Conservation (phyloP, 2,329 filamentous ascomycete species). For the Colletotrichum cuscutae region DNA sequence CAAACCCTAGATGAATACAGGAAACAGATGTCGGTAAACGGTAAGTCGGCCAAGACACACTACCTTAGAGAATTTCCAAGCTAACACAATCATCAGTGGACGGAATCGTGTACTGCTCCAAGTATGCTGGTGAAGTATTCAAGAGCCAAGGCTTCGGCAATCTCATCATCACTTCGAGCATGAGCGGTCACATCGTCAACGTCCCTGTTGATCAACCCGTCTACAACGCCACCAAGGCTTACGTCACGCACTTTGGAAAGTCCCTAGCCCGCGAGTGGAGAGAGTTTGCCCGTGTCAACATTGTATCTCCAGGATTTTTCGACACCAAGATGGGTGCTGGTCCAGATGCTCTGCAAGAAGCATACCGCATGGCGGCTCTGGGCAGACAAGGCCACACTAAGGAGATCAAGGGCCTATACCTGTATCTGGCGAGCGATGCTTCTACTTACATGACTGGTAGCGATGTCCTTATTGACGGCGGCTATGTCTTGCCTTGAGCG, state of each 20-base stretch:
- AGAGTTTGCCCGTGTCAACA: constrained; percentile 67
- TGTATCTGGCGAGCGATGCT: constrained; percentile 64
- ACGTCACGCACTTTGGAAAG: constrained; percentile 65
- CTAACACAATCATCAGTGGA: constrained; percentile 48
- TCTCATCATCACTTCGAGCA: constrained; percentile 63
- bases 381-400: constrained; percentile 71
- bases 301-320: constrained; percentile 65
- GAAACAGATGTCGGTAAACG: constrained; percentile 64
- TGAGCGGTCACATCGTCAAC: constrained; percentile 62
- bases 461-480: constrained; percentile 58
- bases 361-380: constrained; percentile 59
- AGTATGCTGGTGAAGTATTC: constrained; percentile 55
- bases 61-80: neutral
- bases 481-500: constrained; percentile 39
- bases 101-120: constrained; percentile 56
- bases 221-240: constrained; percentile 68
- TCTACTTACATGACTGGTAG: constrained; percentile 61
- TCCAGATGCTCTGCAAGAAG: constrained; percentile 54
- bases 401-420: constrained; percentile 70
- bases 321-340: constrained; percentile 65
- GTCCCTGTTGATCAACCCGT: constrained; percentile 54
- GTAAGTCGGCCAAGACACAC: constrained; percentile 41
- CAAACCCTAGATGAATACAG: constrained; percentile 62
- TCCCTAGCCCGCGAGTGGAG: constrained; percentile 66
- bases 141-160: constrained; percentile 55